These are phyloP conservation scores for Ceratocystiopsis brevicomis DNA, from an alignment of 2,329 filamentous ascomycete species.

Conservation along the genomic window DNA sequence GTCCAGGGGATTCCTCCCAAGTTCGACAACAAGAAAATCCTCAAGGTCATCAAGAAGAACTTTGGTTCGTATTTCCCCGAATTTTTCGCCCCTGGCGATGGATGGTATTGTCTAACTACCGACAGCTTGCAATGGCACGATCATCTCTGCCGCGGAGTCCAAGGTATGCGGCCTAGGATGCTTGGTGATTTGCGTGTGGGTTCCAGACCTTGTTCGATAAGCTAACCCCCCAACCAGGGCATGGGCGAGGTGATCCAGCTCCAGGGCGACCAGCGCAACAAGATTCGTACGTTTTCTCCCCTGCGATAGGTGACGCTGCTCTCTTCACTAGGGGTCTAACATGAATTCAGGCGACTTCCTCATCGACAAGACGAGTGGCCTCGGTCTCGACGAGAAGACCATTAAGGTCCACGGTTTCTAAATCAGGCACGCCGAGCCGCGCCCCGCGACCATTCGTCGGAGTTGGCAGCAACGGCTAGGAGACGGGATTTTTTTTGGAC, in stretches of 20 bases:
- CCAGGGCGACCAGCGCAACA: conserved; percentile 87
- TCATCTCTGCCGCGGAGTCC: conserved; percentile 11
- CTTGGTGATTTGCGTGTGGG: no score
- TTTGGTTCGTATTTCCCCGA: conserved; percentile 1
- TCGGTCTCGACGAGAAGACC: conserved; percentile 87
- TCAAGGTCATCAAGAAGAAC: conserved; percentile 96
- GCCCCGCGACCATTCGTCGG: no score
- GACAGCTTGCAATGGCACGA: conserved; percentile 11
- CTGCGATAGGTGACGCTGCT: not conserved
- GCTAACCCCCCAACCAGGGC: not conserved
- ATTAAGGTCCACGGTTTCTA: conserved; percentile 76
- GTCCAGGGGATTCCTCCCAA: conserved; percentile 98
- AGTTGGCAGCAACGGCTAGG: no score
- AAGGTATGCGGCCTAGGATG: conserved; percentile 1
- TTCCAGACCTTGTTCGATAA: not conserved
- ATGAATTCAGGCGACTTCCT: conserved; percentile 97
- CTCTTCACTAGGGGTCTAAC: not conserved
- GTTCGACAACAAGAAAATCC: conserved; percentile 98
- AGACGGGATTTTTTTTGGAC: not conserved
- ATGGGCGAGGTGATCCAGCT: conserved; percentile 47
- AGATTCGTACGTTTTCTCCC: conserved; percentile 7
- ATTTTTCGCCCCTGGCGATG: not conserved
- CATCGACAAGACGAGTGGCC: conserved; percentile 83
- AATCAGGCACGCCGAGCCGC: conserved; percentile 10
- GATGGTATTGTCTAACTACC: no score